phyloP scores from a whole-genome alignment of 306 rosid genomes.

The Amphicarpaea edgeworthii region DNA sequence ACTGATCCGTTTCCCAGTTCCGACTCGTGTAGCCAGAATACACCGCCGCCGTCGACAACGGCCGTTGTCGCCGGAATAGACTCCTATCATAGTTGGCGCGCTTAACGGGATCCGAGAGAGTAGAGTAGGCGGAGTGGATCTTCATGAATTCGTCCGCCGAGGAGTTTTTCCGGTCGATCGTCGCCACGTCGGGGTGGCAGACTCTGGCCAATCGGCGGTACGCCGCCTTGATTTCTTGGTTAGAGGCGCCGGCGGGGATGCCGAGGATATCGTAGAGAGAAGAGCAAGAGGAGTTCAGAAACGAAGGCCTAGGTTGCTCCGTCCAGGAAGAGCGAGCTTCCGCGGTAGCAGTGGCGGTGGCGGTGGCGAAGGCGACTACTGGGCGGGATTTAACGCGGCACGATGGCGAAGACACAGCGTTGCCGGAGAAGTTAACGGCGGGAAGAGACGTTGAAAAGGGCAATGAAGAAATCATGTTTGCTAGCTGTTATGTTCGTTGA shows the following conservation, averaged over 20 bases:
- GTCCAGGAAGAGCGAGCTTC: slow-evolving; percentile 55
- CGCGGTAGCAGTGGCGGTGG: slow-evolving; percentile 55
- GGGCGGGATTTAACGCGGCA: slow-evolving; percentile 38
- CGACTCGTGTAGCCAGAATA: slow-evolving; percentile 68
- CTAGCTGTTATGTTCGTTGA: background rate
- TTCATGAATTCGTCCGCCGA: slow-evolving; percentile 80
- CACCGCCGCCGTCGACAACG: slow-evolving; percentile 53
- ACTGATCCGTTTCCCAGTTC: slow-evolving; percentile 99
- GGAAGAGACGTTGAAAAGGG: slow-evolving; percentile 41
- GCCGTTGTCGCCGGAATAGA: slow-evolving; percentile 56
- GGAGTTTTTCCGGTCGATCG: slow-evolving; percentile 60
- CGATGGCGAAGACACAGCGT: slow-evolving; percentile 16
- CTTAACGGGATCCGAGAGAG: slow-evolving; percentile 81
- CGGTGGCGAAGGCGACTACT: slow-evolving; percentile 44
- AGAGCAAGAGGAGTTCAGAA: slow-evolving; percentile 43
- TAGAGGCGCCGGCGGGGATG: slow-evolving; percentile 69
- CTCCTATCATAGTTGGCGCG: slow-evolving; percentile 86
- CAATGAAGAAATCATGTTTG: slow-evolving; percentile 30
- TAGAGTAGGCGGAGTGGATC: slow-evolving; percentile 86
- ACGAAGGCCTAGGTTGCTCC: slow-evolving; percentile 52
- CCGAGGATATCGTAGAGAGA: slow-evolving; percentile 86
- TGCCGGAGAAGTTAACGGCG: slow-evolving; percentile 31
- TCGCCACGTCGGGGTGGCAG: slow-evolving; percentile 90
- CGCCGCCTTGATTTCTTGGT: slow-evolving; percentile 82
- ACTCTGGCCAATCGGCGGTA: slow-evolving; percentile 80